These are phyloP conservation scores for Chloroidium sp. DNA, from an alignment of 163 green algal genomes.

Conservation along the genomic window DNA sequence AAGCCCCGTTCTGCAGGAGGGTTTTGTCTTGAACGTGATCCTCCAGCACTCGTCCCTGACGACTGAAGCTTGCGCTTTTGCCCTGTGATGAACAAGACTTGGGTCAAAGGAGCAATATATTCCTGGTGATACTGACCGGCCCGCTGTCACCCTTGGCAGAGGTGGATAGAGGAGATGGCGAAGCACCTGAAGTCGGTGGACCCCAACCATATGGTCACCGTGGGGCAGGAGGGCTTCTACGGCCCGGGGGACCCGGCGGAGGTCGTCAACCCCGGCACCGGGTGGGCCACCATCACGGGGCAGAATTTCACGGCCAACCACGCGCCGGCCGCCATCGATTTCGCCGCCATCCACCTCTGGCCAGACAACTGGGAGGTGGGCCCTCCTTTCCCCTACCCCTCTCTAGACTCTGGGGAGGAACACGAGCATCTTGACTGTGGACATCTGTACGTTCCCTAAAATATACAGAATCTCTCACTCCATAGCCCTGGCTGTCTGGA, in stretches of 20 bases:
- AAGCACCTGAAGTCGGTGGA: constrained; percentile 36
- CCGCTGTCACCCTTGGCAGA: constrained; percentile 5
- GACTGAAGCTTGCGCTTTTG: too few species aligned
- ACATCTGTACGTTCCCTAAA: too few species aligned
- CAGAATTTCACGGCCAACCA: constrained; percentile 40
- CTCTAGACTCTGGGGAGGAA: too few species aligned
- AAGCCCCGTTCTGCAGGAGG: too few species aligned
- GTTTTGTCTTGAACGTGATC: background rate
- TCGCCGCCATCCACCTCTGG: constrained; percentile 63
- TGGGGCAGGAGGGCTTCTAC: constrained; percentile 32
- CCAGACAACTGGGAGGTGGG: constrained; percentile 58
- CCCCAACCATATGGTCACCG: constrained; percentile 47
- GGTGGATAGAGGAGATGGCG: constrained; percentile 45
- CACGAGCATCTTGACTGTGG: too few species aligned
- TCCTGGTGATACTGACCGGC: too few species aligned
- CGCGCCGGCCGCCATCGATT: constrained; percentile 46
- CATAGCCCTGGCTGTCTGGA: too few species aligned
- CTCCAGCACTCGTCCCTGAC: too few species aligned
- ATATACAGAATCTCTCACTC: too few species aligned
- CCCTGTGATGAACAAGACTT: too few species aligned
- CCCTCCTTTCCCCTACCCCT: background rate
- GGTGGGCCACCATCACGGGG: constrained; percentile 26
- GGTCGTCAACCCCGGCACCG: constrained; percentile 17
- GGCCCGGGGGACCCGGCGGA: constrained; percentile 4
- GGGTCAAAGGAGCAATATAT: too few species aligned